Base-by-base conservation (phyloP, 805 yeast genomes). In the Blastobotrys robertii region DNA sequence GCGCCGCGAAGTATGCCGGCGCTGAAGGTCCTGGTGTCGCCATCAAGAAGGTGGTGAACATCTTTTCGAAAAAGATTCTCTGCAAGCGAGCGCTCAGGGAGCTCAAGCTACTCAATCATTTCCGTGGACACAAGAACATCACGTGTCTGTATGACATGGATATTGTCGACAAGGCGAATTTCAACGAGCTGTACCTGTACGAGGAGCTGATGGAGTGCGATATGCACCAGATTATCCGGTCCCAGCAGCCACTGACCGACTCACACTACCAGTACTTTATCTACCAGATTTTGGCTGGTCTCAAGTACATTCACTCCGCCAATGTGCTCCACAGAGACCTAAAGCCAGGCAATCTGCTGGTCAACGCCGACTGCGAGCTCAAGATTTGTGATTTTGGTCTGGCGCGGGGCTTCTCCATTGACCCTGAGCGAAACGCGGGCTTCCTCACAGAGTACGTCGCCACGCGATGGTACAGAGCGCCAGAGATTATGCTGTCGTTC, bases 151-250 rank as follows among this genome's bases (percentile, higher is more conserved):
- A 92, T 59, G 98, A 92, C 62, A 72, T 90, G 63, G 98, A 92
- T 65, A 84, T 92, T 41, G 86, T 88, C 32, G 66, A 74, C 39
- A 85, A 88, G 16, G 74, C 78, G 51, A 75, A 76, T 42, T 90
- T 90, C 68, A 87, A 88, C 63, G 98, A 94, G 56, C 73, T 92
- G 9, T 92, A 92, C 53, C 69, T 92, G 6, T 92, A 92, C 57
- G 98, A 92, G 63, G 98, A 90, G 64, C 69, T 90, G 54, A 92
- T 92, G 97, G 97, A 90, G 62, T 90, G 97, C 64, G 98, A 92
- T 63, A 81, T 92, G 86, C 96, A 90, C 64, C 97, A 90, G 63
- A 92, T 92, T 56, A 90, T 92, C 49, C 74, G 94, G 52, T 84
- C 95, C 8, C 90, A 88, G 14, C 97, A 92, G 62, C 84, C 94